These are phyloP conservation scores for Botrytis hyacinthi DNA, from an alignment of 2,329 filamentous ascomycete genomes.

Conservation along the genomic window DNA sequence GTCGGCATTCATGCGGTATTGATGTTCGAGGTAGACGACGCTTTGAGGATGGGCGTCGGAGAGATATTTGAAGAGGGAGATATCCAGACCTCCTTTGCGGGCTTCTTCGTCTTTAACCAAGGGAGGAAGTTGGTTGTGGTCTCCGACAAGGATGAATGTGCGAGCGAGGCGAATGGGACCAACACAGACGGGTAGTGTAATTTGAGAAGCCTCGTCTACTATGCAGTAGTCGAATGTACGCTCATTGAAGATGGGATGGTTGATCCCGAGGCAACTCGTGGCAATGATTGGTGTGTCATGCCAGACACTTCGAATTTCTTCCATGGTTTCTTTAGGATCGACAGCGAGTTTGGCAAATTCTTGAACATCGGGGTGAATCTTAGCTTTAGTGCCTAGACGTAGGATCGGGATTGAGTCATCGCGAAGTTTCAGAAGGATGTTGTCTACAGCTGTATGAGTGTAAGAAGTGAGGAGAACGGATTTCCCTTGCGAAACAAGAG, in stretches of 20 bases:
- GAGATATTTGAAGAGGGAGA: slow-evolving; percentile 90
- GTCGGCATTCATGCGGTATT: slow-evolving; percentile 98
- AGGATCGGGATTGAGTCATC: slow-evolving; percentile 75
- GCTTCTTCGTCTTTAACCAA: slow-evolving; percentile 92
- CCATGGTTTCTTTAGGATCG: slow-evolving; percentile 70
- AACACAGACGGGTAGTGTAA: slow-evolving; percentile 90
- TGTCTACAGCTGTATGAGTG: slow-evolving; percentile 96
- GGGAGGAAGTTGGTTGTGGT: slow-evolving; percentile 93
- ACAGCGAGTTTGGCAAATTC: slow-evolving; percentile 79
- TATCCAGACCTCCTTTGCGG: slow-evolving; percentile 78
- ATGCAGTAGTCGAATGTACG: slow-evolving; percentile 97
- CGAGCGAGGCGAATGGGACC: slow-evolving; percentile 90
- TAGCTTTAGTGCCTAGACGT: slow-evolving; percentile 79
- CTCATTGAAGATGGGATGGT: slow-evolving; percentile 82
- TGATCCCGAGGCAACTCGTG: slow-evolving; percentile 90
- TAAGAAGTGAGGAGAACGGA: slow-evolving; percentile 92
- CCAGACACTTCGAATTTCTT: slow-evolving; percentile 81
- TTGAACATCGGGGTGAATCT: slow-evolving; percentile 84
- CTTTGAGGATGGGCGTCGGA: slow-evolving; percentile 85
- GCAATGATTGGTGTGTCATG: slow-evolving; percentile 86
- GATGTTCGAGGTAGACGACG: slow-evolving; percentile 88
- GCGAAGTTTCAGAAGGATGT: slow-evolving; percentile 90
- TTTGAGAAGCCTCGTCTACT: slow-evolving; percentile 96
- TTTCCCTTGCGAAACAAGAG: slow-evolving; percentile 83
- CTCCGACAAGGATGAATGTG: slow-evolving; percentile 92